A percentile compares a stretch with the other conserved stretches of the same genome.
Conservation (phyloP, 768 basidiomycete species). For the Pholiota molesta region DNA sequence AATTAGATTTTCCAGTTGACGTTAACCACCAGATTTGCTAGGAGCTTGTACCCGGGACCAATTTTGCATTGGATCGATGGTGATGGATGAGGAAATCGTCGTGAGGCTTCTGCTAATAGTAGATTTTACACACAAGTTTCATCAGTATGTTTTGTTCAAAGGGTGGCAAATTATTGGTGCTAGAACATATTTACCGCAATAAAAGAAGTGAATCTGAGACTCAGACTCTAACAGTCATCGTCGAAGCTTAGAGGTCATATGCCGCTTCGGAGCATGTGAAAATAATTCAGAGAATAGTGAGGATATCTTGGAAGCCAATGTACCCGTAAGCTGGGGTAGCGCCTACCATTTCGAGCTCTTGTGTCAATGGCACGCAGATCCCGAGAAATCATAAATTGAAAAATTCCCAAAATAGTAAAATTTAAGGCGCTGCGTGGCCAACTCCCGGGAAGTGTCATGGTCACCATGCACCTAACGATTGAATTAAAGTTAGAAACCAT, state of each 20-base stretch:
- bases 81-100: too few species aligned
- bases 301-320: neutral
- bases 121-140: too few species aligned
- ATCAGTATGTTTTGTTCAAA: too few species aligned
- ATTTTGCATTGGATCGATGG: too few species aligned
- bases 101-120: too few species aligned
- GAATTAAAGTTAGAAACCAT: too few species aligned
- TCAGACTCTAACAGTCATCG: neutral
- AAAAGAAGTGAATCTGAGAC: neutral
- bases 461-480: neutral
- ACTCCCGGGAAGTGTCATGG: neutral
- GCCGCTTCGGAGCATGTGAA: neutral
- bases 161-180: too few species aligned
- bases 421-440: neutral
- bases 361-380: neutral
- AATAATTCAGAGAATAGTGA: neutral
- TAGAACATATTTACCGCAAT: neutral
- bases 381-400: neutral
- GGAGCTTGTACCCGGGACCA: too few species aligned
- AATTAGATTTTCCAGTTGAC: too few species aligned
- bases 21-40: too few species aligned
- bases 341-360: neutral
- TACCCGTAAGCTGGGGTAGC: neutral
- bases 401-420: neutral
- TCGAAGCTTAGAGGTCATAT: neutral